Evolutionary conservation across 2,329 filamentous ascomycete species (phyloP).

Genomic region (Penicillium freii): DNA sequence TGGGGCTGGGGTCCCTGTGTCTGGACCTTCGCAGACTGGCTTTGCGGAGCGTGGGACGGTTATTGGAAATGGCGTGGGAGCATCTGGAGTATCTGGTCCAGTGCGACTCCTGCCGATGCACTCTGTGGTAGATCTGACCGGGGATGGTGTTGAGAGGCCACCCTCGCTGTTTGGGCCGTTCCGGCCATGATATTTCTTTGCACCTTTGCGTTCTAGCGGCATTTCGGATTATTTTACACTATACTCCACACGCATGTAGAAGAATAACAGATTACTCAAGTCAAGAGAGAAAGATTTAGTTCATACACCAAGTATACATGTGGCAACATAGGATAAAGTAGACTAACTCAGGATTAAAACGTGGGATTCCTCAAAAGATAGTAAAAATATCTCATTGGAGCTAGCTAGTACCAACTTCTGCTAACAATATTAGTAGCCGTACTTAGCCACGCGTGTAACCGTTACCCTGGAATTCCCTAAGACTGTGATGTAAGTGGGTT

Average conservation of each 20-base stretch:
- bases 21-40: neutral
- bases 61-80: neutral
- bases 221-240: neutral
- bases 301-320: neutral
- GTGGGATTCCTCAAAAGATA: neutral
- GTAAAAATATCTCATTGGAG: neutral
- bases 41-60: neutral
- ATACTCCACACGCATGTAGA: neutral
- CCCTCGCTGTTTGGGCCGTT: constrained; percentile 5
- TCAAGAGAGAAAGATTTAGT: neutral
- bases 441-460: neutral
- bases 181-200: neutral
- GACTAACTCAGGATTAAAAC: neutral
- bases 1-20: neutral
- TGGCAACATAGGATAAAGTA: neutral
- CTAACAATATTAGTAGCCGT: neutral
- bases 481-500: neutral
- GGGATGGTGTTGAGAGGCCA: neutral
- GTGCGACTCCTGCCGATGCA: neutral
- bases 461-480: neutral
- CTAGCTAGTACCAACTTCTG: neutral
- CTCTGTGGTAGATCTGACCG: neutral
- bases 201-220: neutral
- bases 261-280: neutral
- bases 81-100: neutral